Conservation (phyloP, 75 land plant species). For the Larix kaempferi region DNA sequence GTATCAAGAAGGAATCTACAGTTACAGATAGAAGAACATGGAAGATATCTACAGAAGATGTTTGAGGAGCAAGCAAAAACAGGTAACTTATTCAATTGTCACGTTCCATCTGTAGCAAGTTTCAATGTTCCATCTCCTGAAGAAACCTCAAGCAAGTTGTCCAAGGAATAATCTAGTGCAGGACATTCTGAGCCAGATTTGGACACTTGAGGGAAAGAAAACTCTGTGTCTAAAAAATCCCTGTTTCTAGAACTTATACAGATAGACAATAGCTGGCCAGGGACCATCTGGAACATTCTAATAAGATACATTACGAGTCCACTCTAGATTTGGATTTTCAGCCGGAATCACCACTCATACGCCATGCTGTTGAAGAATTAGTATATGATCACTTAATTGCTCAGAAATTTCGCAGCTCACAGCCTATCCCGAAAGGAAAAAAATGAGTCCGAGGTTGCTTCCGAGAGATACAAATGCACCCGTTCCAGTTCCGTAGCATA, state of each 20-base stretch:
- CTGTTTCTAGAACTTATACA: background rate
- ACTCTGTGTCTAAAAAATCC: background rate
- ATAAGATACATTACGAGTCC: background rate
- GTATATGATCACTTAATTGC: too few species aligned
- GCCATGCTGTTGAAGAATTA: too few species aligned
- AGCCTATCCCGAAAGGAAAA: too few species aligned
- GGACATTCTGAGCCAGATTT: background rate
- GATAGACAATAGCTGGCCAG: background rate
- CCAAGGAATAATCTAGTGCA: background rate
- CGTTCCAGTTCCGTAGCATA: too few species aligned
- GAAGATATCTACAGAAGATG: slow-evolving; percentile 81
- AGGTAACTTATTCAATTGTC: slow-evolving; percentile 21
- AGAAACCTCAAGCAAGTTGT: slow-evolving; percentile 3
- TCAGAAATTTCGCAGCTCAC: too few species aligned
- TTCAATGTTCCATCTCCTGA: slow-evolving; percentile 12
- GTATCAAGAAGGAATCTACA: slow-evolving; percentile 78
- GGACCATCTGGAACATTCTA: background rate
- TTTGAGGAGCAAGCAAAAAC: slow-evolving; percentile 72
- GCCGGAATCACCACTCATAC: background rate
- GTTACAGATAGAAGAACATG: slow-evolving; percentile 86
- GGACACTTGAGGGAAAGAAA: background rate
- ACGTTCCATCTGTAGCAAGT: slow-evolving; percentile 13
- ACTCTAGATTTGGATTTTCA: background rate
- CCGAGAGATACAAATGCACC: too few species aligned
- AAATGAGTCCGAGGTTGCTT: too few species aligned